Percentiles rank a stretch among this genome's conserved stretches.
These are phyloP conservation scores for Pleurotus giganteus DNA, from an alignment of 768 basidiomycete genomes.

Conservation along the genomic window DNA sequence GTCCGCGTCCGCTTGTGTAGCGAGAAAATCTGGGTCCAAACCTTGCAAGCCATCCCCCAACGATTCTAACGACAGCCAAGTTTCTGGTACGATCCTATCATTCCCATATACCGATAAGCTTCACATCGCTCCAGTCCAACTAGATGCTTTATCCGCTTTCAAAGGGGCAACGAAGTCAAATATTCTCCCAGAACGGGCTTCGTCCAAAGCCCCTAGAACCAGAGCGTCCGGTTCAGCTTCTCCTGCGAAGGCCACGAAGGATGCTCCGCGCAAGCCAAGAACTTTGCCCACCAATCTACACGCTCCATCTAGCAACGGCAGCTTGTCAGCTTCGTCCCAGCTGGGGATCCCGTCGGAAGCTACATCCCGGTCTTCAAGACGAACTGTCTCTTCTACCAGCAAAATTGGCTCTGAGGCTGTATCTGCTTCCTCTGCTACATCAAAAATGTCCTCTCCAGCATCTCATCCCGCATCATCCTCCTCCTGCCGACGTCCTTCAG, in stretches of 20 bases:
- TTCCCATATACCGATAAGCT: neutral
- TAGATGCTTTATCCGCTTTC: neutral
- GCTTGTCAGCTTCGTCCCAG: neutral
- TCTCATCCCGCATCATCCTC: neutral
- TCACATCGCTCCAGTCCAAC: neutral
- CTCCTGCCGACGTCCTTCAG: neutral
- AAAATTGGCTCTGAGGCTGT: neutral
- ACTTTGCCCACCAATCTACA: neutral
- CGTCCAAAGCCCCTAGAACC: neutral
- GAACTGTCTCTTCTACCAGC: neutral
- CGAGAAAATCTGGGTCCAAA: conserved; percentile 5
- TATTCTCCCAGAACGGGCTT: neutral
- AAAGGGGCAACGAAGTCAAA: neutral
- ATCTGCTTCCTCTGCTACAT: neutral
- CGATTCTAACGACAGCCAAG: conserved; percentile 1
- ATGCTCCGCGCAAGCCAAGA: conserved; percentile 1
- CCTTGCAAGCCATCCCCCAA: conserved; percentile 26
- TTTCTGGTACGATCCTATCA: neutral
- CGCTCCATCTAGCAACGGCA: neutral
- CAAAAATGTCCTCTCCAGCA: neutral
- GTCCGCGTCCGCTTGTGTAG: conserved; percentile 10
- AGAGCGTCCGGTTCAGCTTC: neutral
- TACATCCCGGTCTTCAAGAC: neutral
- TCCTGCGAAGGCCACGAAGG: neutral
- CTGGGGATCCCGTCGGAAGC: neutral